Evolutionary conservation across 495 filamentous ascomycete genomes (phyloP).

Genomic region (Penicillium cataractarum): DNA sequence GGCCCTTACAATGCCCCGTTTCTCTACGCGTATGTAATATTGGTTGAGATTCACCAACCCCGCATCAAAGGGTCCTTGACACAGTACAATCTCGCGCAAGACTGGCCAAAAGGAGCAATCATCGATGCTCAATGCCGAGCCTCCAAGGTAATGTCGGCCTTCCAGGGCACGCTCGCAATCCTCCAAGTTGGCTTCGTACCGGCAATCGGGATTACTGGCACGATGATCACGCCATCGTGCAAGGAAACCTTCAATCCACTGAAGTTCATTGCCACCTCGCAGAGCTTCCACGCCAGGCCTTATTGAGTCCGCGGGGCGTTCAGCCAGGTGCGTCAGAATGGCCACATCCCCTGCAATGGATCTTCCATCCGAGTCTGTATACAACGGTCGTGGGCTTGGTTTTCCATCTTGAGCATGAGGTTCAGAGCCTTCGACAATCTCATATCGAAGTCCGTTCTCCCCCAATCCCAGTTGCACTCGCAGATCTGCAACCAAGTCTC

Average conservation of each 20-base stretch:
- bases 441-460: constrained; percentile 62
- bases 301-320: constrained; percentile 24
- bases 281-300: constrained; percentile 40
- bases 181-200: constrained; percentile 29
- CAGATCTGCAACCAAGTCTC: constrained; percentile 58
- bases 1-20: constrained; percentile 51
- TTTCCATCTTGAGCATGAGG: neutral
- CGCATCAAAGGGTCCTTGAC: constrained; percentile 29
- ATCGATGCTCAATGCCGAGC: constrained; percentile 57
- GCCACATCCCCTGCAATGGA: constrained; percentile 38
- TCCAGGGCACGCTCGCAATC: constrained; percentile 55
- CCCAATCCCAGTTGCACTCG: constrained; percentile 59
- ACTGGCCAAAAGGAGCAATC: constrained; percentile 77
- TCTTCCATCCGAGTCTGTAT: constrained; percentile 32
- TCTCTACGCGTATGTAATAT: constrained; percentile 57
- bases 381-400: constrained; percentile 25
- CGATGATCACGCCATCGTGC: constrained; percentile 36
- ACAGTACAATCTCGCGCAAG: constrained; percentile 58
- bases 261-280: constrained; percentile 36
- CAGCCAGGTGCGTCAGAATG: constrained; percentile 37
- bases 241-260: constrained; percentile 37
- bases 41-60: constrained; percentile 49
- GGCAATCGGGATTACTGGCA: constrained; percentile 15
- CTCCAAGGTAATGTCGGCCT: constrained; percentile 60
- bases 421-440: constrained; percentile 24